A percentile compares a stretch with the other conserved stretches of the same genome.
These are phyloP conservation scores for Crithidia brevicula DNA, from an alignment of 208 protist species.

Conservation along the genomic window DNA sequence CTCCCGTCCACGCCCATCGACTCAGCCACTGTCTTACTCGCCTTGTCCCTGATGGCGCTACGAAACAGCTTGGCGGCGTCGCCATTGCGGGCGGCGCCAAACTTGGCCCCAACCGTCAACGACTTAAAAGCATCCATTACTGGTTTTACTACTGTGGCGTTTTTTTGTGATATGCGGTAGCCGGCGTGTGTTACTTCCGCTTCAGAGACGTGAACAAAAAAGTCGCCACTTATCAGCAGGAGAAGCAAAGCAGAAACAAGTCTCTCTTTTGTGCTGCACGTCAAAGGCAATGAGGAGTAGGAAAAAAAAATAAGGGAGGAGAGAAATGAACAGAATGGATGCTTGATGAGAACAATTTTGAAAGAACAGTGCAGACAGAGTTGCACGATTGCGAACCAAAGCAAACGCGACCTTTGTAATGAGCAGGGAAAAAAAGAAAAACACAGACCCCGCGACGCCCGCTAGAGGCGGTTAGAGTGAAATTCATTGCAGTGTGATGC, in stretches of 20 bases:
- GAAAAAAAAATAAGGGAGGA: conserved; percentile 6
- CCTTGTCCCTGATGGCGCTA: conserved; percentile 26
- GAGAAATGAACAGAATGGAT: no score
- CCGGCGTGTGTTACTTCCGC: no score
- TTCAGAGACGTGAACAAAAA: neutral
- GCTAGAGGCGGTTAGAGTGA: no score
- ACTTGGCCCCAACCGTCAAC: conserved; percentile 66
- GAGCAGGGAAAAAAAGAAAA: neutral
- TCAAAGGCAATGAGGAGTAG: neutral
- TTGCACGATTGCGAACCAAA: no score
- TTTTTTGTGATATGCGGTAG: no score
- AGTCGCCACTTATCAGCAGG: no score
- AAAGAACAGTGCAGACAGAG: no score
- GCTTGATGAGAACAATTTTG: no score
- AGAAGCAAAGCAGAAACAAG: neutral
- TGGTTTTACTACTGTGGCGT: neutral
- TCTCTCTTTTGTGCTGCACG: neutral
- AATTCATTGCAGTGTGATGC: no score
- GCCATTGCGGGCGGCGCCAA: conserved; percentile 54
- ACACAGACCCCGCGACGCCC: no score
- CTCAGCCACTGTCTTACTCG: conserved; percentile 8
- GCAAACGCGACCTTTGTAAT: neutral
- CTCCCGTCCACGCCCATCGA: conserved; percentile 14
- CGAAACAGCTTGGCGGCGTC: conserved; percentile 67
- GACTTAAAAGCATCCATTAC: conserved; percentile 71